Evolutionary conservation across 129 eudicot genomes (phyloP).

Genomic region (Rutidosis leptorrhynchoides): DNA sequence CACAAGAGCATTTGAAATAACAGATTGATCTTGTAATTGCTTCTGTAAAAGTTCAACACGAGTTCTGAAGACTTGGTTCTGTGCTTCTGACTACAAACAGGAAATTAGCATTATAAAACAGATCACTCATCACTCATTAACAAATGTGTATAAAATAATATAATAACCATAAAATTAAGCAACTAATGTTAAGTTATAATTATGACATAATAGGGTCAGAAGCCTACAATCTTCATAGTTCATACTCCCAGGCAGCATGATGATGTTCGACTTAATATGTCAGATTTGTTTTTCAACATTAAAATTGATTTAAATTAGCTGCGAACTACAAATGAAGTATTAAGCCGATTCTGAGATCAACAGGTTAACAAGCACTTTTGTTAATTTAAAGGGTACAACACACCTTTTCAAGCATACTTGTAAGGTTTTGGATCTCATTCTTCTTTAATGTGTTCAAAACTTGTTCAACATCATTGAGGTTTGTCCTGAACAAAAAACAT

Average conservation of each 20-base stretch:
- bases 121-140: background rate
- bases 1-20: constrained; percentile 35
- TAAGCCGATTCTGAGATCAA: background rate
- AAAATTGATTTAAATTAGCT: background rate
- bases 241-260: background rate
- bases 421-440: constrained; percentile 53
- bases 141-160: constrained; percentile 1
- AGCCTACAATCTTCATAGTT: constrained; percentile 10
- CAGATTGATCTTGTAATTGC: constrained; percentile 39
- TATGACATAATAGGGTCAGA: background rate
- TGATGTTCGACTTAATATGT: background rate
- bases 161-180: background rate
- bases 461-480: constrained; percentile 41
- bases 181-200: background rate
- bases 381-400: constrained; percentile 11
- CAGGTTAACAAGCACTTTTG: background rate
- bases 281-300: background rate
- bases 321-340: background rate
- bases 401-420: constrained; percentile 55
- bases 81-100: constrained; percentile 48
- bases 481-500: constrained; percentile 48
- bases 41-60: constrained; percentile 48
- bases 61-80: constrained; percentile 34
- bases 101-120: constrained; percentile 12
- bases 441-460: constrained; percentile 41